Conservation (phyloP, 306 rosid species). For the Castanopsis chinensis region DNA sequence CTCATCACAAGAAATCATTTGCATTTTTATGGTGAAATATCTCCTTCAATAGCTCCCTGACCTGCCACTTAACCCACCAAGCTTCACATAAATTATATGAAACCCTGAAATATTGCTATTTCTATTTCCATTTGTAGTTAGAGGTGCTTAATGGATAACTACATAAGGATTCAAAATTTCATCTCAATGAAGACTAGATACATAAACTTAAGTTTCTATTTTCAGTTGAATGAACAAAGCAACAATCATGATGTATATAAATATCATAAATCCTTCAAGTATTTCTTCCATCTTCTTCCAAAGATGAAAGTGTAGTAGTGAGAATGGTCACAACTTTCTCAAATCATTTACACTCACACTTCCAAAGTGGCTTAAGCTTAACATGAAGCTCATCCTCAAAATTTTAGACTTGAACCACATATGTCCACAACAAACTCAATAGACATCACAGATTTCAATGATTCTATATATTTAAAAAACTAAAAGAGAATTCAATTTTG, state of each 20-base stretch:
- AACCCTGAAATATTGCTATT: slow-evolving; percentile 22
- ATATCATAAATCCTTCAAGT: neutral
- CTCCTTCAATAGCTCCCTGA: slow-evolving; percentile 45
- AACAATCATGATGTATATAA: neutral
- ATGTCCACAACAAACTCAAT: neutral
- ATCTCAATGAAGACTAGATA: slow-evolving; percentile 1
- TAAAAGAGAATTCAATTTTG: too few species aligned
- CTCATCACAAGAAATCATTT: slow-evolving; percentile 26
- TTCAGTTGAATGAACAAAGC: slow-evolving; percentile 5
- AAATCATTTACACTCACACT: neutral
- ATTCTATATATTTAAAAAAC: too few species aligned
- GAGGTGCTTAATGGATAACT: neutral
- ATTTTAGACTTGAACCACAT: neutral
- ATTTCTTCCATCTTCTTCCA: neutral
- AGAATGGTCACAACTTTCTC: neutral
- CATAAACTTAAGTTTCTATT: neutral
- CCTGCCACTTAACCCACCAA: slow-evolving; percentile 62
- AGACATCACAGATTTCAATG: neutral
- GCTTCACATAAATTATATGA: slow-evolving; percentile 38
- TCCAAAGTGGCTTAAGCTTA: neutral
- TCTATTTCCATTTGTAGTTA: slow-evolving; percentile 27
- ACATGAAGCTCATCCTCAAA: neutral
- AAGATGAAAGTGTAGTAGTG: neutral
- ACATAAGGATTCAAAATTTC: neutral
- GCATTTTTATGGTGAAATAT: slow-evolving; percentile 40